Evolutionary conservation across 2,329 filamentous ascomycete species (phyloP), one percentile per base, ranked within the genome.

Genomic region (Ophiostoma himal-ulmi): DNA sequence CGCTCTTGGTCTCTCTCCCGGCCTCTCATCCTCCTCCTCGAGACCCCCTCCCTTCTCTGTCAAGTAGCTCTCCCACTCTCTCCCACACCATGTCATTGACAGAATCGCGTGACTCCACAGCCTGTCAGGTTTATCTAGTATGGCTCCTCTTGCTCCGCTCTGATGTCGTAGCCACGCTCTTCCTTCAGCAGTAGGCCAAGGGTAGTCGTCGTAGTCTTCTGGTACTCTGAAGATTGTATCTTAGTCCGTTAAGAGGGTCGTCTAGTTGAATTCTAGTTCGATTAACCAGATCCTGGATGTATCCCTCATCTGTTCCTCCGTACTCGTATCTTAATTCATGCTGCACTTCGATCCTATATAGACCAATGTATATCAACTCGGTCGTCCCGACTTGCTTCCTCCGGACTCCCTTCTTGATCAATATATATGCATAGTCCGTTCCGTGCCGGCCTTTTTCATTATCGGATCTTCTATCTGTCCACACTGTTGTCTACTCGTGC

Each of bases 141-240:
- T 30, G 22, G 52, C 57, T 62, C 57, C 10, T 30, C 10, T 34
- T 62, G 57, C 57, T 62, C 57, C 57, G 57, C 57, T 62, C 57
- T 57, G 14, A 62, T 62, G 57, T 62, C 57, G 57, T 62, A 62
- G 57, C 57, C 57, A 62, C 13, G 52, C 52, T 57, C 52, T 14
- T 62, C n/a, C 52, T 62, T 34, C 34, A 26, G 34, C 22, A 14
- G 11, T 11, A 52, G 17, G 6, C 44, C 44, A 11, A 60, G 54
- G 26, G 54, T 36, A 4, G 57, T 62, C 26, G 22, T 26, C 14
- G 30, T 60, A 2, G 26, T 34, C 57, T 62, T 30, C 30, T 30
- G 30, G 30, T 30, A 30, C 1, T 30, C 3, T 3, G 30, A 3
- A 26, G 3, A 3, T 14, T 26, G 22, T 26, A 11, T 14, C 41